These are phyloP conservation scores for Ophiostoma pallidulum DNA, from an alignment of 2,329 filamentous ascomycete species.

Conservation along the genomic window DNA sequence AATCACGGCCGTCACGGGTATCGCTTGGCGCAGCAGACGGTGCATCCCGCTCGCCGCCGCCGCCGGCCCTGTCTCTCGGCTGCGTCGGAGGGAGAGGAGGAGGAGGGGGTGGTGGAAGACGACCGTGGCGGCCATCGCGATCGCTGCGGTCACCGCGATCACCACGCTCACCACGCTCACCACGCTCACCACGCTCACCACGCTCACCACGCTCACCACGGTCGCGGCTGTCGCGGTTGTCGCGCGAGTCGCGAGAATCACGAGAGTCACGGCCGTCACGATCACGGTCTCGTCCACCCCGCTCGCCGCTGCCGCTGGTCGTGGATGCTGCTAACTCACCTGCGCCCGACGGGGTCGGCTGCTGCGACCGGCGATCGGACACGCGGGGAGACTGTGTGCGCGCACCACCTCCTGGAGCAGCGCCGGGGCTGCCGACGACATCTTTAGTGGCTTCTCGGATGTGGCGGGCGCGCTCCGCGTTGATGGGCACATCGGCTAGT, in stretches of 20 bases:
- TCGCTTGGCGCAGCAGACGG: no score
- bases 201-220: background rate
- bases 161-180: background rate
- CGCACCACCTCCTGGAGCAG: slow-evolving; percentile 16
- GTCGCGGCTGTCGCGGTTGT: slow-evolving; percentile 8
- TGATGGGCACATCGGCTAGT: slow-evolving; percentile 39
- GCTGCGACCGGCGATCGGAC: slow-evolving; percentile 27
- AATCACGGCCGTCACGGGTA: slow-evolving; percentile 5
- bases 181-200: background rate
- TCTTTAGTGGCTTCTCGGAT: slow-evolving; percentile 36
- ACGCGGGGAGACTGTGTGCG: slow-evolving; percentile 43
- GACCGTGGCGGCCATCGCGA: slow-evolving; percentile 14
- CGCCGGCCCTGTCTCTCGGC: no score
- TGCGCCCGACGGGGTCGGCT: slow-evolving; percentile 18
- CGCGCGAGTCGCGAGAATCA: slow-evolving; percentile 18
- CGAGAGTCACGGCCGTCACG: slow-evolving; percentile 17
- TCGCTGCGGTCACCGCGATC: slow-evolving; percentile 11
- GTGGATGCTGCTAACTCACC: no score
- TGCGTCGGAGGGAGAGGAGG: no score
- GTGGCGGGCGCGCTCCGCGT: slow-evolving; percentile 45
- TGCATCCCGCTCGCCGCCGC: no score
- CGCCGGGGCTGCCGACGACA: slow-evolving; percentile 33
- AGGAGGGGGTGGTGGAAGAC: no score
- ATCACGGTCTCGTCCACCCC: slow-evolving; percentile 1
- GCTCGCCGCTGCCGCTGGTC: no score